phyloP scores from a whole-genome alignment of 768 basidiomycete genomes.

The Panellus pusillus region DNA sequence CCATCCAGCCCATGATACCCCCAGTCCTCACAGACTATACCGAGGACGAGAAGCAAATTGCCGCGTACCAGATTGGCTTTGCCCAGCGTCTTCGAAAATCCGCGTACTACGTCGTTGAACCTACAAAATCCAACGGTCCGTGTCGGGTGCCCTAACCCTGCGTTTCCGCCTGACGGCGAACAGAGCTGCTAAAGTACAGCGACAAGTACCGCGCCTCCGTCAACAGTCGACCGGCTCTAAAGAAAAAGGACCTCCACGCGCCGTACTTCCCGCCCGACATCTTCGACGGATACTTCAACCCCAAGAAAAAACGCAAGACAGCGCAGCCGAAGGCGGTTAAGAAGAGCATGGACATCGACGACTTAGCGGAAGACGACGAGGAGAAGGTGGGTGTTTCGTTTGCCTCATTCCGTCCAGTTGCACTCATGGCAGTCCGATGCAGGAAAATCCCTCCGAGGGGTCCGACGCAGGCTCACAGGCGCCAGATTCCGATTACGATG shows the following conservation, averaged over 20 bases:
- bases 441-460: constrained; percentile 73
- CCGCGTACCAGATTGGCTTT: constrained; percentile 67
- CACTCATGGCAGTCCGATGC: not conserved
- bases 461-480: constrained; percentile 69
- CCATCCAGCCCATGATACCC: constrained; percentile 58
- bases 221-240: constrained; percentile 62
- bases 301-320: constrained; percentile 58
- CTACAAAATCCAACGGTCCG: constrained; percentile 61
- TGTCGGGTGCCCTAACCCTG: not conserved
- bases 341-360: constrained; percentile 62
- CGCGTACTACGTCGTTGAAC: constrained; percentile 73
- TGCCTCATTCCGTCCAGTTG: too few relatives aligned
- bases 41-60: constrained; percentile 63
- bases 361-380: constrained; percentile 64
- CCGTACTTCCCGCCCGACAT: constrained; percentile 79
- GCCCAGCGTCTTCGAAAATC: constrained; percentile 65
- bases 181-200: constrained; percentile 79
- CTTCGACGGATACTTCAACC: constrained; percentile 80
- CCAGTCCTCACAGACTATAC: constrained; percentile 71
- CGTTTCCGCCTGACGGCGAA: not conserved
- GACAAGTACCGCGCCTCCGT: constrained; percentile 76
- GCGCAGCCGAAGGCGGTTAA: constrained; percentile 34
- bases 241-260: constrained; percentile 66
- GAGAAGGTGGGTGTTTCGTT: constrained; percentile 41
- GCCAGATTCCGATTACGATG: constrained; percentile 75